phyloP scores from a whole-genome alignment of 192 early-diverging fungal species.

The Cladochytrium replicatum region DNA sequence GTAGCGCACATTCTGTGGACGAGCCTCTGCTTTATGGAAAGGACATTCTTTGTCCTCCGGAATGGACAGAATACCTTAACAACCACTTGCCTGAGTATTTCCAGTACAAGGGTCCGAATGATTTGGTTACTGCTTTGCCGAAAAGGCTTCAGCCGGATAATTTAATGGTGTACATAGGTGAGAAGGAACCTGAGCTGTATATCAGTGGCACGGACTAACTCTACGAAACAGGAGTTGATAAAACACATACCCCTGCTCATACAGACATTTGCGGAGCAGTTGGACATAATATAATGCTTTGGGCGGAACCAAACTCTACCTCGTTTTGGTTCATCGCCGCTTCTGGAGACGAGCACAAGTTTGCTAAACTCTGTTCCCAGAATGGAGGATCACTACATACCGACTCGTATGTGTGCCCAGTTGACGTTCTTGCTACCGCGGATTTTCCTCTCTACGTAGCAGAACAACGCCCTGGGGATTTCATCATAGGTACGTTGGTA shows the following conservation, averaged over 20 bases:
- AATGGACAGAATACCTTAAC: slow-evolving; percentile 7
- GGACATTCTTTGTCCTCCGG: slow-evolving; percentile 12
- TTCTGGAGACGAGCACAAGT: not conserved
- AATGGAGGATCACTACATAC: slow-evolving; percentile 4
- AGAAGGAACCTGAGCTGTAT: not conserved
- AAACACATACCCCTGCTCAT: slow-evolving; percentile 22
- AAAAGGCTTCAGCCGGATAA: slow-evolving; percentile 11
- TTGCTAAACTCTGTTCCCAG: slow-evolving; percentile 8
- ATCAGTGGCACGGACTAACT: not conserved
- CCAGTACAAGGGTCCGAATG: slow-evolving; percentile 13
- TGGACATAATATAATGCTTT: slow-evolving; percentile 26
- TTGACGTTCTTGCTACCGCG: slow-evolving; percentile 12
- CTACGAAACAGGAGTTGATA: slow-evolving; percentile 1
- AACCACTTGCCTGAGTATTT: slow-evolving; percentile 10
- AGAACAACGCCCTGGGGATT: slow-evolving; percentile 20
- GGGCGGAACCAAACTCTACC: slow-evolving; percentile 6
- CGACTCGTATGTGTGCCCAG: slow-evolving; percentile 11
- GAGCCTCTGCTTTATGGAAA: slow-evolving; percentile 23
- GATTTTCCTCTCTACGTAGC: slow-evolving; percentile 18
- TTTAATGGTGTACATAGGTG: slow-evolving; percentile 14
- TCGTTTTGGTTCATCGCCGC: slow-evolving; percentile 21
- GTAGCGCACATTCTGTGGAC: no score
- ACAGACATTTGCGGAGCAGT: slow-evolving; percentile 23
- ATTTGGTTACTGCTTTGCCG: slow-evolving; percentile 7
- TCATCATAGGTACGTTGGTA: no score